phyloP scores from a whole-genome alignment of 352 stramenopile species.

The Globisporangium nunn region DNA sequence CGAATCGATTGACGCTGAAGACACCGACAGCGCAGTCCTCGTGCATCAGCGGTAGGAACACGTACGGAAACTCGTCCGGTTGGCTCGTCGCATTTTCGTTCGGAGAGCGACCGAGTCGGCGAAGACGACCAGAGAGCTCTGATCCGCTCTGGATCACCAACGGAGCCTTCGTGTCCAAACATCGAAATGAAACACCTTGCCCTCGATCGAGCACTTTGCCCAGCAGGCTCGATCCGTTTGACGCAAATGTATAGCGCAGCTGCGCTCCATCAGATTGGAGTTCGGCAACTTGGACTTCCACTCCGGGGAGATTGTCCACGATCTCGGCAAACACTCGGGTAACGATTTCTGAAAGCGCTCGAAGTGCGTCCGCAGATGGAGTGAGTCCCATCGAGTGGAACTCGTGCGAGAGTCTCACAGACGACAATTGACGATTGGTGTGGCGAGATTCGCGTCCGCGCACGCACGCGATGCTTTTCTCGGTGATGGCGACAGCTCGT shows the following conservation, averaged over 20 bases:
- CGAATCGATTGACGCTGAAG: slow-evolving; percentile 54
- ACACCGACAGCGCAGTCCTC: slow-evolving; percentile 57
- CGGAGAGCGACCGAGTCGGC: slow-evolving; percentile 14
- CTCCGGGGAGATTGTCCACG: slow-evolving; percentile 36
- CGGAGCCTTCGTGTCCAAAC: slow-evolving; percentile 32
- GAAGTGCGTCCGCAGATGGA: slow-evolving; percentile 43
- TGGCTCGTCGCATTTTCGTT: not conserved
- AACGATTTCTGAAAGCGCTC: slow-evolving; percentile 37
- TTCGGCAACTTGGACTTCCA: slow-evolving; percentile 47
- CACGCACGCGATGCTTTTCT: slow-evolving; percentile 38
- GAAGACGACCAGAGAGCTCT: slow-evolving; percentile 24
- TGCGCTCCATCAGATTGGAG: slow-evolving; percentile 35
- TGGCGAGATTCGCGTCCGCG: slow-evolving; percentile 38
- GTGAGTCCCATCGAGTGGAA: slow-evolving; percentile 41
- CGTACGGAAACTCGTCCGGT: slow-evolving; percentile 28
- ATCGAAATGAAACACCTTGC: slow-evolving; percentile 49
- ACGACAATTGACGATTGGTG: slow-evolving; percentile 22
- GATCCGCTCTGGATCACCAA: slow-evolving; percentile 33
- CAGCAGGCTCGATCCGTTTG: slow-evolving; percentile 27
- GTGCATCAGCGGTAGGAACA: slow-evolving; percentile 61
- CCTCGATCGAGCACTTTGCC: slow-evolving; percentile 29
- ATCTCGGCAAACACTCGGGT: slow-evolving; percentile 39
- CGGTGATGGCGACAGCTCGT: slow-evolving; percentile 27
- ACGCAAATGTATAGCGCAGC: slow-evolving; percentile 45
- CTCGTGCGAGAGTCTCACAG: slow-evolving; percentile 12